Base-by-base conservation (phyloP, 768 basidiomycete species). In the Pulveroboletus sp. region DNA sequence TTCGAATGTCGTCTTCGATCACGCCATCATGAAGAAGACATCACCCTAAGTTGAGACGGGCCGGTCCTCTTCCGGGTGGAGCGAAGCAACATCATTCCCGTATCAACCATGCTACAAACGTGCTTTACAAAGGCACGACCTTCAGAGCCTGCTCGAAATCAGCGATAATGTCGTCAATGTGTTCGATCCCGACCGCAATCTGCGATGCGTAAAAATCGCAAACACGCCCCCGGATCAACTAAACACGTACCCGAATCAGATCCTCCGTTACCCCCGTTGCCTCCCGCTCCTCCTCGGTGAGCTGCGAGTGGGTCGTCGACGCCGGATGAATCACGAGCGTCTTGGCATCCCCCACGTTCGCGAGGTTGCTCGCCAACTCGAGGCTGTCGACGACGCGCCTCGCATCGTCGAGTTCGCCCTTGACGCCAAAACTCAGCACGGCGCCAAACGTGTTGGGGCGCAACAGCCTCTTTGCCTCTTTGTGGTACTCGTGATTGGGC, bases 251-350 rank as follows among this genome's bases (percentile, higher is more conserved):
- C 36, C 88, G 76, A 51, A 91, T 87, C 41, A 89, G 71, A 64
- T 90, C 88, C 0, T 82, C 79, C 2, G 84, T 83, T 10, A 90
- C 86, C 7, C 89, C 89, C n/a, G 81, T 74, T 6, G 74, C 69
- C 10, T 74, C 50, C 57, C 82, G 81, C 61, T 90, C 88, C 46
- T 75, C 79, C 19, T 67, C 69, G 0, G 72, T 74, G 40, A 90
- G 71, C 64, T 90, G 87, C 33, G 80, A 72, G 59, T 92, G 89
- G 0, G 89, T 91, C 20, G 90, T 90, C 20, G 79, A 77, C 5
- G 82, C 85, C 1, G 89, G 87, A 59, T 87, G 78, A 45, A 85
- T 80, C 23, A 81, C 80, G 4, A 84, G 73, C 8, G 79, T 82
- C 68, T 84, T 84, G 19, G 79, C 74, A 38, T 80, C 78, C 1